A percentile compares a stretch with the other conserved stretches of the same genome.
phyloP scores from a whole-genome alignment of 768 basidiomycete species.

The Mycena albidolilacea region DNA sequence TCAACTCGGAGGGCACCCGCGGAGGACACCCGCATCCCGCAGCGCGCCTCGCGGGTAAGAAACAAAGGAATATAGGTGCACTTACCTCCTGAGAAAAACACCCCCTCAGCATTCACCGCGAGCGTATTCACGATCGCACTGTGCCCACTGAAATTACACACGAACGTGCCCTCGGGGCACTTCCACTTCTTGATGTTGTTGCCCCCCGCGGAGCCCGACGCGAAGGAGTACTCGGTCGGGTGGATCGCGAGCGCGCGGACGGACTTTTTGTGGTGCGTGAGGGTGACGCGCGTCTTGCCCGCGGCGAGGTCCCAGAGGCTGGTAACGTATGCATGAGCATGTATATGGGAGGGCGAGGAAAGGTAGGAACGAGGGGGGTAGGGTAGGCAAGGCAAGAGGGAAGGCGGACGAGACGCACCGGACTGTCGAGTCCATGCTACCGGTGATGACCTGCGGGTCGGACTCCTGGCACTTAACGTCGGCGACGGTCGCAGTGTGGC shows the following conservation, averaged over 20 bases:
- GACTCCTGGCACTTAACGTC: slow-evolving; percentile 97
- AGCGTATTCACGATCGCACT: slow-evolving; percentile 98
- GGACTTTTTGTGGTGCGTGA: slow-evolving; percentile 66
- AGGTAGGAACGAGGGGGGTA: not conserved
- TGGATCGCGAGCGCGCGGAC: slow-evolving; percentile 90
- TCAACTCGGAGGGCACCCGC: too few species aligned
- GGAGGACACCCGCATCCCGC: too few species aligned
- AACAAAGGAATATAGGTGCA: slow-evolving; percentile 9
- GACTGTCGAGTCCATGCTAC: slow-evolving; percentile 98
- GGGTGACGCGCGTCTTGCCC: slow-evolving; percentile 94
- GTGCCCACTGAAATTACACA: slow-evolving; percentile 96
- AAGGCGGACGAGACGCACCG: slow-evolving; percentile 62
- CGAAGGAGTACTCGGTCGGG: slow-evolving; percentile 88
- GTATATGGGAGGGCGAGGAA: not conserved
- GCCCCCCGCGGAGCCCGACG: slow-evolving; percentile 96
- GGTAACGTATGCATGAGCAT: too few species aligned
- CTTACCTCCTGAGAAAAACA: slow-evolving; percentile 96
- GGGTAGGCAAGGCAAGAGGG: too few species aligned
- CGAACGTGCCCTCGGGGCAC: slow-evolving; percentile 95
- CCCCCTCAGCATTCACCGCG: slow-evolving; percentile 94
- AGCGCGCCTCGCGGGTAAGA: not conserved
- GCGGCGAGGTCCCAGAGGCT: slow-evolving; percentile 98
- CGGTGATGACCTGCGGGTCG: slow-evolving; percentile 98
- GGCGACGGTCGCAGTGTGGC: slow-evolving; percentile 96
- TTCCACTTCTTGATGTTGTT: slow-evolving; percentile 99